Conservation (phyloP, 139 green algal genomes). For the Prasinococcaceae sp. region DNA sequence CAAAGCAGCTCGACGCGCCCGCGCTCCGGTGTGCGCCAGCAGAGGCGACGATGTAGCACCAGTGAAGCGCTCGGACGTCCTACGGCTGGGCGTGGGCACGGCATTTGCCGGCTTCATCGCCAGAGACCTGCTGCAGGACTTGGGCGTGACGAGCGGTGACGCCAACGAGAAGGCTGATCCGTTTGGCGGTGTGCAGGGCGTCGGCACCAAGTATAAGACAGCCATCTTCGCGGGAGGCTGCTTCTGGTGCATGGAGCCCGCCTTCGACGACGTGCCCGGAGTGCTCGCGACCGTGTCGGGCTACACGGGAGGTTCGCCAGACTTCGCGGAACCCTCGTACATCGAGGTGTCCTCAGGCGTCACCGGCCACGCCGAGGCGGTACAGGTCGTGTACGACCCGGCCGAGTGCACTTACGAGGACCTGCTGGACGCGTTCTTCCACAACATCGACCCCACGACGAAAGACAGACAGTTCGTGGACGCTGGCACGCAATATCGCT, state of each 20-base stretch:
- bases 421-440: slow-evolving; percentile 59
- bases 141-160: too few relatives aligned
- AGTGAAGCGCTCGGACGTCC: too few relatives aligned
- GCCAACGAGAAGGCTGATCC: too few relatives aligned
- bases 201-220: too few relatives aligned
- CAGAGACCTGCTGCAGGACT: too few relatives aligned
- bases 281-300: slow-evolving; percentile 45
- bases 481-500: slow-evolving; percentile 26
- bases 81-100: too few relatives aligned
- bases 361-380: slow-evolving; percentile 60
- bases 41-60: too few relatives aligned
- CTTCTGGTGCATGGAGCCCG: slow-evolving; percentile 45
- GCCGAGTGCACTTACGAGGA: slow-evolving; percentile 35
- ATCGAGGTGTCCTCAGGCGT: slow-evolving; percentile 38
- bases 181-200: too few relatives aligned
- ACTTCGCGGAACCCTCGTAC: slow-evolving; percentile 20
- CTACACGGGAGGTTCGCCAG: slow-evolving; percentile 16
- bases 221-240: slow-evolving; percentile 43
- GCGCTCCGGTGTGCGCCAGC: too few relatives aligned
- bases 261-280: slow-evolving; percentile 44
- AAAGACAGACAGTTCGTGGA: slow-evolving; percentile 47
- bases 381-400: slow-evolving; percentile 62
- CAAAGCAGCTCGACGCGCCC: too few relatives aligned
- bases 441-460: slow-evolving; percentile 55
- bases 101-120: too few relatives aligned